Conservation (phyloP, 495 filamentous ascomycete species). For the Aspergillus sparsus region DNA sequence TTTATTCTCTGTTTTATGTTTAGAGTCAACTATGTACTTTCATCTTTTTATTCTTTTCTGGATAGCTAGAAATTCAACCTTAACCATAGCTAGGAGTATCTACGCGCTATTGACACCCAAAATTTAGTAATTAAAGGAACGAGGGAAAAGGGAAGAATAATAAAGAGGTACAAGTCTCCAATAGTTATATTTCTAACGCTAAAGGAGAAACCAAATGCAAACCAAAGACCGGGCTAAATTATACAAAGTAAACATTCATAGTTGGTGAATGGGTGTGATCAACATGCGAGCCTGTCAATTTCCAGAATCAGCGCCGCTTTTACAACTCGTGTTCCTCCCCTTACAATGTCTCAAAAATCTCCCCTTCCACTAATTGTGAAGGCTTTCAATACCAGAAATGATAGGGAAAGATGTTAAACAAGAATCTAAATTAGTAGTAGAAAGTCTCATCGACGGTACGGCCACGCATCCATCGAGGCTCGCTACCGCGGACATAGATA, state of each 20-base stretch:
- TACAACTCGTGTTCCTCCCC: neutral
- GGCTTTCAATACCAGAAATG: too few relatives aligned
- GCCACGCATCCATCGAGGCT: conserved; percentile 89
- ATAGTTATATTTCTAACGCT: conserved; percentile 27
- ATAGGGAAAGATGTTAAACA: conserved; percentile 4
- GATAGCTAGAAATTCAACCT: too few relatives aligned
- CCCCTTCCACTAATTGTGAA: neutral
- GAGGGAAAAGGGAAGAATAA: neutral
- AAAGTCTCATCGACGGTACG: conserved; percentile 90
- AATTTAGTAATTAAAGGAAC: neutral
- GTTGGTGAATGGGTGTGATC: conserved; percentile 20
- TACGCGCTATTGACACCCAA: too few relatives aligned
- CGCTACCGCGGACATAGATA: conserved; percentile 89
- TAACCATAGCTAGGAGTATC: too few relatives aligned
- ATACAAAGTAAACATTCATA: conserved; percentile 30
- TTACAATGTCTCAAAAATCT: too few relatives aligned
- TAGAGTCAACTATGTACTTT: neutral
- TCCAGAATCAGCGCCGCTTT: neutral
- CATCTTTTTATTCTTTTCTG: neutral
- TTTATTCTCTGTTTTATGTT: too few relatives aligned
- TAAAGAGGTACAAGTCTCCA: conserved; percentile 15
- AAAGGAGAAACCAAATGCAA: conserved; percentile 25
- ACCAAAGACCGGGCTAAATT: conserved; percentile 36
- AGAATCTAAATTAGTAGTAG: conserved; percentile 62
- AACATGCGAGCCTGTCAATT: conserved; percentile 19